A percentile compares a stretch with the other conserved stretches of the same genome.
Evolutionary conservation across 306 rosid species (phyloP).

Genomic region (Fagus crenata): DNA sequence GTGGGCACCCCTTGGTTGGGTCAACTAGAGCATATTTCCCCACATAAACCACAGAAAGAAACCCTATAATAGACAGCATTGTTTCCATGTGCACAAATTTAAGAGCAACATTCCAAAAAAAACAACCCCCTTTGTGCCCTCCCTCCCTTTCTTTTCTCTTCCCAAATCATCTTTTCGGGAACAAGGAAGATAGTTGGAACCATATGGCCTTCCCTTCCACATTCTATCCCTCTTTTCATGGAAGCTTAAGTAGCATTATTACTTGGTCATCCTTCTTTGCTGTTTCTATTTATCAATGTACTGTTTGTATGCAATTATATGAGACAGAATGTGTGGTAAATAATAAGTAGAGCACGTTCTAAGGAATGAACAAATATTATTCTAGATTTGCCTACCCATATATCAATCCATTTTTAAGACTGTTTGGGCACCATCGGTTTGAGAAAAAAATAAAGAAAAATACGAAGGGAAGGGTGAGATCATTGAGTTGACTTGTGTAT

Average conservation of each 20-base stretch:
- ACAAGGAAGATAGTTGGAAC: conserved; percentile 30
- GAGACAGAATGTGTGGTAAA: not conserved
- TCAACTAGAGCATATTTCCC: conserved; percentile 85
- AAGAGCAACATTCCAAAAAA: conserved; percentile 93
- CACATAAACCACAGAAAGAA: conserved; percentile 65
- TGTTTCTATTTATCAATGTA: not conserved
- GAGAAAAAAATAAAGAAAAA: not conserved
- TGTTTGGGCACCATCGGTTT: too few species aligned
- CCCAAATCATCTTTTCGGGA: conserved; percentile 48
- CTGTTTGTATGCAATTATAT: not conserved
- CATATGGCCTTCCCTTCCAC: conserved; percentile 25
- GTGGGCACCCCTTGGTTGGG: conserved; percentile 91
- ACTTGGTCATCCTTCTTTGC: not conserved
- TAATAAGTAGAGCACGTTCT: too few species aligned
- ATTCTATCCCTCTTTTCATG: conserved; percentile 27
- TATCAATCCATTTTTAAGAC: too few species aligned
- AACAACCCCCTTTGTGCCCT: conserved; percentile 73
- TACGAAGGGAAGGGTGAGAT: not conserved
- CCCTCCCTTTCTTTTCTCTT: conserved; percentile 27
- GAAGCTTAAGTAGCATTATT: conserved; percentile 7
- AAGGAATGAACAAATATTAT: too few species aligned
- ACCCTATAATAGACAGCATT: conserved; percentile 77
- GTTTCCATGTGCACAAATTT: conserved; percentile 98
- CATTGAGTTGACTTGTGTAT: not conserved
- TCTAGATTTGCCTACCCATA: too few species aligned